phyloP scores from a whole-genome alignment of 345 rosid species.

The Eutrema japonicum region DNA sequence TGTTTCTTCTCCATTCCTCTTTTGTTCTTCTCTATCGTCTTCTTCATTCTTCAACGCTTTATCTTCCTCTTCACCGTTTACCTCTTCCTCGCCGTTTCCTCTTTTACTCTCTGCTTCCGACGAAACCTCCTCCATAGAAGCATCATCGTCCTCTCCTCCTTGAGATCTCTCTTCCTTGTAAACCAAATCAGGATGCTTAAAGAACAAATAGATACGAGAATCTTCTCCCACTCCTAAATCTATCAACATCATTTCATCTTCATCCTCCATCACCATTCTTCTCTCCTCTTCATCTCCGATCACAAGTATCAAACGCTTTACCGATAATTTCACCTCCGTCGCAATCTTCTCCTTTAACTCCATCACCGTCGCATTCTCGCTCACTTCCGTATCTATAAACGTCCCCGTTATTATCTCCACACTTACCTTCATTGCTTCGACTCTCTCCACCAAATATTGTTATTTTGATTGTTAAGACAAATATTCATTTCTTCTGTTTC shows the following conservation, averaged over 20 bases:
- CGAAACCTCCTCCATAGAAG: conserved; percentile 30
- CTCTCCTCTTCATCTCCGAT: conserved; percentile 35
- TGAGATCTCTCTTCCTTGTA: conserved; percentile 22
- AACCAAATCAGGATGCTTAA: conserved; percentile 46
- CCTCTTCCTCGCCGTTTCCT: conserved; percentile 14
- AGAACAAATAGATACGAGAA: conserved; percentile 69
- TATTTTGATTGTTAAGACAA: conserved; percentile 19
- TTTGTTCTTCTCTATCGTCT: neutral
- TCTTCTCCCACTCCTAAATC: conserved; percentile 60
- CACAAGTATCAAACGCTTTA: conserved; percentile 60
- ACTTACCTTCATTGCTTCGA: conserved; percentile 57
- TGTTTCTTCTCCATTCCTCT: conserved; percentile 6
- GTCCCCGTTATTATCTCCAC: conserved; percentile 77
- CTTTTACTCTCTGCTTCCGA: conserved; percentile 29
- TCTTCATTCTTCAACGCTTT: conserved; percentile 13
- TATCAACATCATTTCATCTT: conserved; percentile 48
- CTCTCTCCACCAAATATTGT: conserved; percentile 21
- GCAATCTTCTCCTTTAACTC: conserved; percentile 65
- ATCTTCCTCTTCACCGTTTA: conserved; percentile 23
- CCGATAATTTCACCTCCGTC: conserved; percentile 50
- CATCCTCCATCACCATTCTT: conserved; percentile 33
- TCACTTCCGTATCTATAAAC: conserved; percentile 55
- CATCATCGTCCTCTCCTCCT: conserved; percentile 7
- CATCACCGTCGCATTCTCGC: conserved; percentile 52
- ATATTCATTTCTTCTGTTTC: neutral